Evolutionary conservation across 2,329 filamentous ascomycete species (phyloP), one percentile per base, ranked within the genome.

Genomic region (Triangularia setosa): DNA sequence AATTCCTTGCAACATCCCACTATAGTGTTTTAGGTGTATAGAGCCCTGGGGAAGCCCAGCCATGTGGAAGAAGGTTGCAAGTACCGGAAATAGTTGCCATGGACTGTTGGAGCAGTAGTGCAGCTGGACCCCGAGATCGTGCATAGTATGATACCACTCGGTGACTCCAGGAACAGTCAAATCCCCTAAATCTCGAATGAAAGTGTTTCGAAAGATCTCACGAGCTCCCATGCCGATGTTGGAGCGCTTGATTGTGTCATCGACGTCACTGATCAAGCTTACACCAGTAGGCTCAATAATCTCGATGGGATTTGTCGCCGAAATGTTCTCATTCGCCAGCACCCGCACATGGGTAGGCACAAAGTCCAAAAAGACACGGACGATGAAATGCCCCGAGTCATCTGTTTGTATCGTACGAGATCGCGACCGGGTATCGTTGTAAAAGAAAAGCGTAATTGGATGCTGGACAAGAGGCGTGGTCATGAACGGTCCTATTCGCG

Each of bases 81-180:
- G 80, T 2, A 98, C 87, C 0, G 95, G 95, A 71, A 92, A 99
- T 6, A 99, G 83, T 75, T 99, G 96, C 96, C 96, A 99, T 0
- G 95, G 95, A 59, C 94, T 96, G 77, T 99, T 99, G n/a, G 95
- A 99, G 69, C 97, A 96, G 75, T 99, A 99, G 74, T 99, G 96
- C 60, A 99, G 84, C 71, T 88, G 87, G 24, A 98, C 94, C 18
- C 93, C 93, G 79, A 94, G 87, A 21, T 87, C 82, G 44, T 90
- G 84, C 78, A 99, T 83, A 21, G 82, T 82, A 35, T 82, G 87
- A 74, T 98, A 99, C 94, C 95, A 98, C 67, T 96, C 92, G 64
- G 83, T 86, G 21, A 98, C 93, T 1, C 95, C 95, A 16, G 93
- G 89, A 23, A 99, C 87, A 0, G 88, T 92, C 55, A 98, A 81